Conservation (phyloP, 2,329 filamentous ascomycete species). For the Cladosporium sp. region DNA sequence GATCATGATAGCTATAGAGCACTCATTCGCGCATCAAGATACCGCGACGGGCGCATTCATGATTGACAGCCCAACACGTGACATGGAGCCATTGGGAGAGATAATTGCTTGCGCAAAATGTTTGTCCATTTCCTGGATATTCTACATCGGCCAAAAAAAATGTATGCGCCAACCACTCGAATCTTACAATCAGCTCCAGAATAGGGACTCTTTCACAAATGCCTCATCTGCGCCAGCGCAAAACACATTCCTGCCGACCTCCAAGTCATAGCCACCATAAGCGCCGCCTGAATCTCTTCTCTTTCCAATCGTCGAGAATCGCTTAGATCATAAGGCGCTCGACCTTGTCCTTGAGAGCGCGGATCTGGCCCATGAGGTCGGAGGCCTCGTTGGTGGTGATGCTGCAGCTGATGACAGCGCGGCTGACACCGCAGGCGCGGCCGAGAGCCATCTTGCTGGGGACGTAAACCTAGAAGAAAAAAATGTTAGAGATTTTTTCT, state of each 20-base stretch:
- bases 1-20: not conserved
- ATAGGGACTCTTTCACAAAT: constrained; percentile 12
- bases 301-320: not conserved
- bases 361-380: constrained; percentile 85
- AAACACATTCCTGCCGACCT: constrained; percentile 1
- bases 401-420: constrained; percentile 80
- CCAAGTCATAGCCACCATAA: not conserved
- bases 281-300: not conserved
- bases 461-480: constrained; percentile 38
- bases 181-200: constrained; percentile 13
- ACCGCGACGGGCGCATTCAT: not conserved
- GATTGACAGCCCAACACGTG: not conserved
- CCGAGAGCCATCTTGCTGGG: constrained; percentile 79
- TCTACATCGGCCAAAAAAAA: constrained; percentile 4
- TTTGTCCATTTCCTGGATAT: not conserved
- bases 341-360: constrained; percentile 88
- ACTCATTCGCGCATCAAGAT: not conserved
- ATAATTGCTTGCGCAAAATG: constrained; percentile 13
- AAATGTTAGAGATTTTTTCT: not conserved
- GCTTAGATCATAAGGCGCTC: constrained; percentile 85
- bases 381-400: constrained; percentile 92
- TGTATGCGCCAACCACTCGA: constrained; percentile 12
- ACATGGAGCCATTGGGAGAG: not conserved
- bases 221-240: constrained; percentile 6
- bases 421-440: constrained; percentile 83